Evolutionary conservation across 371 early-diverging fungal species (phyloP).

Genomic region (Rhizopus delemar): DNA sequence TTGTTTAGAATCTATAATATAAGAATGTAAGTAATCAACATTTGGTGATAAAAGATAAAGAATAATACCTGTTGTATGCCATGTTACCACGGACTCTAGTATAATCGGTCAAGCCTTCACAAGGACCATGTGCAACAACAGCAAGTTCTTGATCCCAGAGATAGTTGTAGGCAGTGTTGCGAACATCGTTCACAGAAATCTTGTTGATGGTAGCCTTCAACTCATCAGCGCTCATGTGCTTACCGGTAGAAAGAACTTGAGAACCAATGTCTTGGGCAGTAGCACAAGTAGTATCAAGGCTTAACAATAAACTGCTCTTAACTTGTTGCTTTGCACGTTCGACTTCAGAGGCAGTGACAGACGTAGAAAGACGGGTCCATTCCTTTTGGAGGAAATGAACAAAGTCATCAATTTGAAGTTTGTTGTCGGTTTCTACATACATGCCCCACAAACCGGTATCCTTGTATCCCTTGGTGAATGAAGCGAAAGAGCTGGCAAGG

Average conservation of each 20-base stretch:
- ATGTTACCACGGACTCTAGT: constrained; percentile 79
- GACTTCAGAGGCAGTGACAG: constrained; percentile 91
- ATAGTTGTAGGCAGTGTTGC: constrained; percentile 82
- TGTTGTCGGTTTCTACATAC: constrained; percentile 87
- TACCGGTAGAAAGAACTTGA: constrained; percentile 90
- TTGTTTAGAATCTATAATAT: no score
- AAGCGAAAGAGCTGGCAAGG: constrained; percentile 96
- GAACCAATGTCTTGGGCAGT: constrained; percentile 97
- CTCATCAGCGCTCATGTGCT: constrained; percentile 71
- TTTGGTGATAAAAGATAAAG: neutral
- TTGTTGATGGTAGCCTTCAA: constrained; percentile 41
- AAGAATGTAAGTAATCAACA: no score
- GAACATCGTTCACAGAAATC: constrained; percentile 72
- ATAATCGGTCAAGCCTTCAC: constrained; percentile 88
- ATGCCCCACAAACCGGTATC: constrained; percentile 98
- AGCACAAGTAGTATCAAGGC: constrained; percentile 91
- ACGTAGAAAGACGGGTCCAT: constrained; percentile 86
- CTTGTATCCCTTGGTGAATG: constrained; percentile 96
- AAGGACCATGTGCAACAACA: constrained; percentile 87
- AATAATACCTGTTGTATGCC: constrained; percentile 62
- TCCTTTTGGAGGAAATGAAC: constrained; percentile 85
- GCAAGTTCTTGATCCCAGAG: constrained; percentile 85
- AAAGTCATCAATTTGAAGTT: constrained; percentile 81
- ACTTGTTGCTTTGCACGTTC: constrained; percentile 97
- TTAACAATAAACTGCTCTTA: constrained; percentile 88